Percentiles rank a stretch among this genome's conserved stretches.
These are phyloP conservation scores for Cadophora gregata DNA, from an alignment of 2,329 filamentous ascomycete genomes.

Conservation along the genomic window DNA sequence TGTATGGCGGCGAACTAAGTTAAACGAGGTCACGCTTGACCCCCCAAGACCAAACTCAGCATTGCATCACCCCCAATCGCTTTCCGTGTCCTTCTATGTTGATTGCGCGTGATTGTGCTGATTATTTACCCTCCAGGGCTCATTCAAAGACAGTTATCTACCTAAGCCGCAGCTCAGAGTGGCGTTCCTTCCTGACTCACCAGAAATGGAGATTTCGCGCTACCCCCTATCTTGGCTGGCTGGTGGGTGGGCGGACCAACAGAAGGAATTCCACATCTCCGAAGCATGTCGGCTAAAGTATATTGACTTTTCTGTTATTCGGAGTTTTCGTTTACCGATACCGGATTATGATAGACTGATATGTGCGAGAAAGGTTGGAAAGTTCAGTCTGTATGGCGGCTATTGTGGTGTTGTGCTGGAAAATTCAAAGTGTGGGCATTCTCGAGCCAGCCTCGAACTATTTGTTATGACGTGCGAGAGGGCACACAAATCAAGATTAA, in stretches of 20 bases:
- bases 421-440: background rate
- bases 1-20: too few species aligned
- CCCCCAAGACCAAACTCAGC: background rate
- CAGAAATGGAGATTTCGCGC: conserved; percentile 6
- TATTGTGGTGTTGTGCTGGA: background rate
- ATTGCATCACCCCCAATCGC: conserved; percentile 9
- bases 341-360: background rate
- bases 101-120: background rate
- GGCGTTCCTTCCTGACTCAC: conserved; percentile 14
- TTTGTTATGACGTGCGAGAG: background rate
- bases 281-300: background rate
- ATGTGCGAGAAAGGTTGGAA: too few species aligned
- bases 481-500: background rate
- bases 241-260: background rate
- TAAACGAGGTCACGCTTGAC: background rate
- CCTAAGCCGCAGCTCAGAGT: background rate
- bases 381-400: too few species aligned
- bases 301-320: background rate
- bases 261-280: conserved; percentile 8
- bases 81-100: background rate
- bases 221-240: background rate
- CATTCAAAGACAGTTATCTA: background rate
- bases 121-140: background rate
- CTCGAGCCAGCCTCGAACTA: background rate
- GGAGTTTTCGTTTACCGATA: background rate